A percentile compares a stretch with the other conserved stretches of the same genome.
phyloP scores from a whole-genome alignment of 306 rosid genomes.

The Vachellia pachyceras region DNA sequence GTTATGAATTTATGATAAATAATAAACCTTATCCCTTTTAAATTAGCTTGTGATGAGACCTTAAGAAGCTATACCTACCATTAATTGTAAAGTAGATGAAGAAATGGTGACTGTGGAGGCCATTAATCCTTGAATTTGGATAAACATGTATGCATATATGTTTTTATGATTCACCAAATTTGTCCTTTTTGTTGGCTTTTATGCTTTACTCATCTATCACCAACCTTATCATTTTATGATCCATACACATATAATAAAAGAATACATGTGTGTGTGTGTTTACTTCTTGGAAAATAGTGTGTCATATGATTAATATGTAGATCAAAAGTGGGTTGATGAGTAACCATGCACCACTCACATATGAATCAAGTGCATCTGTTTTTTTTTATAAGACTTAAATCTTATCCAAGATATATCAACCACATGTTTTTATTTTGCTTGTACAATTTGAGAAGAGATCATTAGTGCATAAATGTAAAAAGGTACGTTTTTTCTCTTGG shows the following conservation, averaged over 20 bases:
- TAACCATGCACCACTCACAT: background rate
- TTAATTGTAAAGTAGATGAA: background rate
- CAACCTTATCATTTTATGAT: background rate
- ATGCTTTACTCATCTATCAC: background rate
- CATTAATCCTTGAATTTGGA: background rate
- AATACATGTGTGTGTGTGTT: background rate
- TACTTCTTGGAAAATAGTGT: background rate
- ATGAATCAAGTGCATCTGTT: background rate
- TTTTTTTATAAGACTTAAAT: constrained; percentile 21
- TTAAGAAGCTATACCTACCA: background rate
- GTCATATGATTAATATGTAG: background rate
- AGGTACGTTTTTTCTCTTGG: background rate
- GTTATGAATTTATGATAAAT: background rate
- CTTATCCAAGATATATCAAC: constrained; percentile 34
- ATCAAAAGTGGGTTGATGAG: constrained; percentile 20
- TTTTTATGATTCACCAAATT: background rate
- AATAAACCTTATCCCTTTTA: background rate
- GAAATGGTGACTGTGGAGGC: background rate
- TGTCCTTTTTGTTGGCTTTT: background rate
- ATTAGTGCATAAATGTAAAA: background rate
- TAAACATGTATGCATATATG: background rate
- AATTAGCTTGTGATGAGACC: background rate
- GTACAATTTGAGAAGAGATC: background rate
- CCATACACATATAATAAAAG: background rate
- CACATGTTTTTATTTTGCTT: background rate